Percentiles rank a stretch among this genome's conserved stretches.
Evolutionary conservation across 2,329 filamentous ascomycete species (phyloP).

Genomic region (Talaromyces sp.): DNA sequence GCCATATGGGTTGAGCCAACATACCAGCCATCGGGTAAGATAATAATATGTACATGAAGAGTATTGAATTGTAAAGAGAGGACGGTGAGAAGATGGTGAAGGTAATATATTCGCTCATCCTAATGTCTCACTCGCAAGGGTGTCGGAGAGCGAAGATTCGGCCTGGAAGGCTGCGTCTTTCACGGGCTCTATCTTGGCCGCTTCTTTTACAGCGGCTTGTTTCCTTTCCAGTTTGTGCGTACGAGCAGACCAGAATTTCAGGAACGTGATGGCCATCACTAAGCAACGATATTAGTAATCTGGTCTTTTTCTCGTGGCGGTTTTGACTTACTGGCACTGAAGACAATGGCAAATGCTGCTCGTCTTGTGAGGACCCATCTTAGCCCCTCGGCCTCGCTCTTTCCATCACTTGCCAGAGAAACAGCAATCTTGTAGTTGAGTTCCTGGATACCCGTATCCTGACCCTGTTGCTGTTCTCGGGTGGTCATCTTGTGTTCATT

Average conservation of each 20-base stretch:
- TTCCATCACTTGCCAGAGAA: constrained; percentile 78
- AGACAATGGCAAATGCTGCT: constrained; percentile 56
- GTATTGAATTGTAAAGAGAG: neutral
- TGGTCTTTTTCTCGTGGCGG: neutral
- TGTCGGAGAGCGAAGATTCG: constrained; percentile 11
- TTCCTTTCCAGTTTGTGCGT: constrained; percentile 33
- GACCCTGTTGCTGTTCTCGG: constrained; percentile 75
- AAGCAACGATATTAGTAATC: neutral
- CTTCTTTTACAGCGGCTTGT: constrained; percentile 29
- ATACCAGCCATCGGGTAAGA: neutral
- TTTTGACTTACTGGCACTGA: constrained; percentile 42
- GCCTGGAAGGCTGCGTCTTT: constrained; percentile 17
- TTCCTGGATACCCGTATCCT: constrained; percentile 86
- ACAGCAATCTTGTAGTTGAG: constrained; percentile 96
- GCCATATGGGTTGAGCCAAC: neutral
- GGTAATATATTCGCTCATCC: constrained; percentile 9
- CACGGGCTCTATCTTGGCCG: constrained; percentile 22
- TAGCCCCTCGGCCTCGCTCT: constrained; percentile 85
- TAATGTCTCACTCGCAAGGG: constrained; percentile 16
- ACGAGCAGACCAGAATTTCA: constrained; percentile 42
- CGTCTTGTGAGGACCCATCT: constrained; percentile 73
- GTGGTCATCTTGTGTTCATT: constrained; percentile 93
- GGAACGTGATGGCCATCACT: constrained; percentile 47
- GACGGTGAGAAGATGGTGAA: neutral
- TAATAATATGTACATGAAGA: neutral